Evolutionary conservation across 2,329 filamentous ascomycete genomes (phyloP), one percentile per base, ranked within the genome.

Genomic region (Hypoxylon sp.): DNA sequence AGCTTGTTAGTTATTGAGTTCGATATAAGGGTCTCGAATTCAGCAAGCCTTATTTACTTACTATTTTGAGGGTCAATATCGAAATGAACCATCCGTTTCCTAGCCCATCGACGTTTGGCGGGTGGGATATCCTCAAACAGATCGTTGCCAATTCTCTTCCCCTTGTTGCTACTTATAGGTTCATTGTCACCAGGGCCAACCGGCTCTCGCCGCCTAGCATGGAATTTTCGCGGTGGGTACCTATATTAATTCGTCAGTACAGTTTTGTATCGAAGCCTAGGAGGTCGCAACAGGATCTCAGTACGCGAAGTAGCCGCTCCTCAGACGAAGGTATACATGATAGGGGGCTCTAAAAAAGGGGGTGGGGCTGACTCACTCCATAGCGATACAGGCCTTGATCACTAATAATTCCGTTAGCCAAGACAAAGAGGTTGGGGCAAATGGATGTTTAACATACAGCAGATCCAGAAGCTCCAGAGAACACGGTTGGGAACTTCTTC

Each of bases 381-480:
- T 69, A 34, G 65, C 69, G 19, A 75, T 49, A 61, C 69, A 73
- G 19, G 68, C 56, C 56, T 61, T 70, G 10, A 74, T 58, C 71
- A 75, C 72, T 73, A 63, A 38, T 56, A 21, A 28, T 13, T 19
- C 30, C 1, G 21, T 58, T 49, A 56, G 63, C 32, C 13, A 46
- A 25, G 21, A 43, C 23, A 32, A 28, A 43, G 11, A 25, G 17
- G 0, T 28, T 55, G 9, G 7, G 9, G 38, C 2, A 56, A 11
- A 21, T n/a, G n/a, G n/a, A 34, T 23, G 7, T 9, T 55, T 25
- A n/a, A 73, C 72, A 58, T 60, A 74, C 71, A 56, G 30, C 73
- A 74, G 43, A 71, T 53, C 70, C 70, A 74, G 49, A 75, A 74
- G 0, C 59, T 53, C 70, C 71, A 74, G 13, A 74, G 65, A n/a